Evolutionary conservation across 2,329 filamentous ascomycete genomes (phyloP).

Genomic region (Sclerotinia subarctica): DNA sequence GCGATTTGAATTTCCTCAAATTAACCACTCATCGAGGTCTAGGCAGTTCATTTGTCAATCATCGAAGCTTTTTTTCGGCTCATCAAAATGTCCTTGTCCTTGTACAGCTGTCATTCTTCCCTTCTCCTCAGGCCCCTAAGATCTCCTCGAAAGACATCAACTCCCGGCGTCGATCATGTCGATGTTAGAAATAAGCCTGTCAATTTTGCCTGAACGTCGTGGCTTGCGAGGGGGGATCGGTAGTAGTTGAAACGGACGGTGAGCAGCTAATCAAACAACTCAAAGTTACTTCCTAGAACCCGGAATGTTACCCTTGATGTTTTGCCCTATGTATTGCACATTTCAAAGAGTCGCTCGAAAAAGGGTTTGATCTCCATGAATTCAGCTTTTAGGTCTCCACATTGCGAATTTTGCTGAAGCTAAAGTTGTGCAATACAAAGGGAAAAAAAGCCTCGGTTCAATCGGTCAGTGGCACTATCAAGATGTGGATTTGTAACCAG

Average conservation of each 20-base stretch:
- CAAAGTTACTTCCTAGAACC: conserved; percentile 4
- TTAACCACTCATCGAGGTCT: not conserved
- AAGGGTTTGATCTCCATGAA: conserved; percentile 5
- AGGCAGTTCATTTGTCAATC: not conserved
- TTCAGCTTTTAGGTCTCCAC: conserved; percentile 19
- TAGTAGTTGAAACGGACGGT: conserved; percentile 18
- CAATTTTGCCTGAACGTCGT: conserved; percentile 17
- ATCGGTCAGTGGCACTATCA: conserved; percentile 6
- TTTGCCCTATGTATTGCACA: conserved; percentile 15
- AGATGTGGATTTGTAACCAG: conserved; percentile 7
- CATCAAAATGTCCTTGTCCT: not conserved
- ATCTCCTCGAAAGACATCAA: conserved; percentile 10
- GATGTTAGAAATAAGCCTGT: conserved; percentile 11
- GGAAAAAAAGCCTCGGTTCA: conserved; percentile 3
- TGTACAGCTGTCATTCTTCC: conserved; percentile 10
- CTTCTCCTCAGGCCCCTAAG: conserved; percentile 1
- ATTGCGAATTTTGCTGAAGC: conserved; percentile 17
- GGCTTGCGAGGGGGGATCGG: conserved; percentile 14
- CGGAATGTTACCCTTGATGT: conserved; percentile 5
- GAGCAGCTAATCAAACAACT: conserved; percentile 12
- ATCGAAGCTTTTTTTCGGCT: conserved; percentile 10
- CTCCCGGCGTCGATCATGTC: conserved; percentile 22
- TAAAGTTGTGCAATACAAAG: conserved; percentile 11
- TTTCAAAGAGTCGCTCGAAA: conserved; percentile 1
- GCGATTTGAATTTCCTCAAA: conserved; percentile 11